Conservation (phyloP, 192 early-diverging fungal species). For the Entomortierella beljakovae region DNA sequence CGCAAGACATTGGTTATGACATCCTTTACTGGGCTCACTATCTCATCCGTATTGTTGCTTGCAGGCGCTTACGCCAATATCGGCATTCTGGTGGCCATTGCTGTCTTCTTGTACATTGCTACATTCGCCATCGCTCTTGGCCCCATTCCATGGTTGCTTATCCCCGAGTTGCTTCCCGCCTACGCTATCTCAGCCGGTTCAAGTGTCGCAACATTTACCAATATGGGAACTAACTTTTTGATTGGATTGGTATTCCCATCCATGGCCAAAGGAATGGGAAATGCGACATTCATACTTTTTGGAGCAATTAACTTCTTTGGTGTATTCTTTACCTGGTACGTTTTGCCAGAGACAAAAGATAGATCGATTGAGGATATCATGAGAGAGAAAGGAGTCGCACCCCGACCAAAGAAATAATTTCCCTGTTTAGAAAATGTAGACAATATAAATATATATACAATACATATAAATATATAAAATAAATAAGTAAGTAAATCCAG, state of each 20-base stretch:
- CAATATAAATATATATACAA: background rate
- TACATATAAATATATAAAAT: background rate
- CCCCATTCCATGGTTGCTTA: conserved; percentile 83
- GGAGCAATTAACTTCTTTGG: conserved; percentile 71
- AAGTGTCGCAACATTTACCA: conserved; percentile 76
- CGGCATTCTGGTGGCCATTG: conserved; percentile 65
- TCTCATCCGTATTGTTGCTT: conserved; percentile 69
- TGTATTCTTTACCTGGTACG: conserved; percentile 70
- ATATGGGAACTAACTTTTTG: conserved; percentile 70
- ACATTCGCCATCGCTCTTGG: conserved; percentile 83
- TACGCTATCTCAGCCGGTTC: conserved; percentile 79
- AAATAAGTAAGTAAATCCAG: too few species aligned
- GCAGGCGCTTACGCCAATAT: conserved; percentile 65
- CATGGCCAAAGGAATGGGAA: conserved; percentile 39
- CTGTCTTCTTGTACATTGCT: conserved; percentile 81
- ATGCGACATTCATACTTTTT: conserved; percentile 73
- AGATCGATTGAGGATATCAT: conserved; percentile 68
- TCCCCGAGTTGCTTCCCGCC: conserved; percentile 80
- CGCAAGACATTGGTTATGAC: conserved; percentile 70
- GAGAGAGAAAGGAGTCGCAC: conserved; percentile 17
- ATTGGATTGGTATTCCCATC: conserved; percentile 58
- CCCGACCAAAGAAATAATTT: background rate
- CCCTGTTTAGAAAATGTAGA: background rate
- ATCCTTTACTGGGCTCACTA: conserved; percentile 69
- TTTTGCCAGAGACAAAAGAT: conserved; percentile 87